These are phyloP conservation scores for Madurella mycetomatis DNA, from an alignment of 2,329 filamentous ascomycete genomes.

Conservation along the genomic window DNA sequence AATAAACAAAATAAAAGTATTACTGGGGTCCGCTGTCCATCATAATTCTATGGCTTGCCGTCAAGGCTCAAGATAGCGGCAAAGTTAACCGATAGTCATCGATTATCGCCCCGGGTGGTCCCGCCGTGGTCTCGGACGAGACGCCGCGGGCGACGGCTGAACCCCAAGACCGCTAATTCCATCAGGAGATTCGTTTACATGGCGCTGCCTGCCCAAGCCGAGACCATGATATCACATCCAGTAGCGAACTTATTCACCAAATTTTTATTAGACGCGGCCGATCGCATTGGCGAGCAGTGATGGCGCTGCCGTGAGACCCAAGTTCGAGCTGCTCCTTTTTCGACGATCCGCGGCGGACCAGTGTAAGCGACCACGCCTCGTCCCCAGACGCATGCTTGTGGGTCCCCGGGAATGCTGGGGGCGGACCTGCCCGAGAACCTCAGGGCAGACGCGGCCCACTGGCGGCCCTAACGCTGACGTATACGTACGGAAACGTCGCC, in stretches of 20 bases:
- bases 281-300: not conserved
- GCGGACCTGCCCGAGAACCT: conserved; percentile 15
- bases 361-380: conserved; percentile 18
- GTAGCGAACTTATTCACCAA: not conserved
- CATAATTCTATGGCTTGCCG: too few relatives aligned
- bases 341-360: conserved; percentile 11
- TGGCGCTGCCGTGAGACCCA: too few relatives aligned
- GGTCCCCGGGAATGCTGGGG: conserved; percentile 1
- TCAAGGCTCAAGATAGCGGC: too few relatives aligned
- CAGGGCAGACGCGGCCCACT: conserved; percentile 8
- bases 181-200: not conserved
- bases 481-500: conserved; percentile 5
- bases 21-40: too few relatives aligned
- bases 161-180: not conserved
- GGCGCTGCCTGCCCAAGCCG: not conserved
- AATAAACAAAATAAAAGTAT: too few relatives aligned
- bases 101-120: not conserved
- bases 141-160: not conserved
- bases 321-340: not conserved
- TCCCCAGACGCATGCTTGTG: conserved; percentile 14
- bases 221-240: not conserved
- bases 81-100: not conserved
- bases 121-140: not conserved
- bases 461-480: conserved; percentile 14
- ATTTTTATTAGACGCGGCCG: not conserved